Conservation (phyloP, 768 basidiomycete species). For the Mycena kentingensis region DNA sequence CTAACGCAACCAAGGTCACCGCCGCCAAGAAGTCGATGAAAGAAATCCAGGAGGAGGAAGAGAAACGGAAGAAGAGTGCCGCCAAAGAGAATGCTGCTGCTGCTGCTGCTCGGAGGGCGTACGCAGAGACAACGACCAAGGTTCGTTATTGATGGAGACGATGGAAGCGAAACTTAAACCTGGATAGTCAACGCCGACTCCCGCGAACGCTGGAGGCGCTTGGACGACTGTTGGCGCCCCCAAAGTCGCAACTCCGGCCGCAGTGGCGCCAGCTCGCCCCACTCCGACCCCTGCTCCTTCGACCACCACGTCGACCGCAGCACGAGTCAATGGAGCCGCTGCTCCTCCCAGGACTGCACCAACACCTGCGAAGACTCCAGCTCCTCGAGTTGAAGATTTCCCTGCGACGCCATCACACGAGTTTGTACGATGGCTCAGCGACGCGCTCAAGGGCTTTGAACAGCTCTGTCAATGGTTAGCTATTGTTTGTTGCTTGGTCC, state of each 20-base stretch:
- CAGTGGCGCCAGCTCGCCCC: slow-evolving; percentile 36
- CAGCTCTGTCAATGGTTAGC: slow-evolving; percentile 68
- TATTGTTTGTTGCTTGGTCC: background rate
- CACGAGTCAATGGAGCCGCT: slow-evolving; percentile 41
- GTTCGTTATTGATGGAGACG: slow-evolving; percentile 35
- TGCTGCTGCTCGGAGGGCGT: slow-evolving; percentile 63
- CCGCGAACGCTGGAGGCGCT: slow-evolving; percentile 41
- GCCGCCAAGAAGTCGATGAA: slow-evolving; percentile 90
- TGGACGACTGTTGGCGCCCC: slow-evolving; percentile 83
- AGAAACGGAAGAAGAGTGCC: slow-evolving; percentile 71
- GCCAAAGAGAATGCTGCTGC: slow-evolving; percentile 61
- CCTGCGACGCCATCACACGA: slow-evolving; percentile 78
- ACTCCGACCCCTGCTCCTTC: slow-evolving; percentile 38
- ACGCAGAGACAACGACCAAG: slow-evolving; percentile 81
- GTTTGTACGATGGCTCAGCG: slow-evolving; percentile 89
- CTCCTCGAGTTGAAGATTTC: slow-evolving; percentile 59
- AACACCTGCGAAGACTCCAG: slow-evolving; percentile 35
- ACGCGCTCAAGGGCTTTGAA: slow-evolving; percentile 81
- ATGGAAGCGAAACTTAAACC: slow-evolving; percentile 16
- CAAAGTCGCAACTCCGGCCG: slow-evolving; percentile 61
- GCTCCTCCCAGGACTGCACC: slow-evolving; percentile 38
- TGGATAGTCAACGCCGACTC: slow-evolving; percentile 33
- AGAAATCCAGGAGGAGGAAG: slow-evolving; percentile 98
- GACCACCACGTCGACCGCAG: slow-evolving; percentile 32
- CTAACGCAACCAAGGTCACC: slow-evolving; percentile 54